A percentile compares a stretch with the other conserved stretches of the same genome.
Evolutionary conservation across 2,329 filamentous ascomycete species (phyloP).

Genomic region (Xylaria digitata): DNA sequence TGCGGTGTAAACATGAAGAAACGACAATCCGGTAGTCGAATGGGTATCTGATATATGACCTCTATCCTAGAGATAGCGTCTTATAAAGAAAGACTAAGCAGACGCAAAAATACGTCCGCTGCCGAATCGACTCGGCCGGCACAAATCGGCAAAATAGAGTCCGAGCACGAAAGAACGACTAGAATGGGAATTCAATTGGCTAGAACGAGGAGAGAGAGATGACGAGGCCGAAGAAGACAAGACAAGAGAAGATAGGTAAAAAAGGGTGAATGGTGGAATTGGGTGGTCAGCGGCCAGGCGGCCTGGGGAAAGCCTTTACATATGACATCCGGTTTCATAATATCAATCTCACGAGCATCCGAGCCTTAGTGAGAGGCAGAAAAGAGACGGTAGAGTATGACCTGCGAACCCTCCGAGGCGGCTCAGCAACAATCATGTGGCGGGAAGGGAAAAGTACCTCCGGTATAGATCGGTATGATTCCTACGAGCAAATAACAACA

Average conservation of each 20-base stretch:
- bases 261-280: conserved; percentile 9
- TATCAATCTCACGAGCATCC: conserved; percentile 19
- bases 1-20: conserved; percentile 9
- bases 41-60: conserved; percentile 9
- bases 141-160: conserved; percentile 19
- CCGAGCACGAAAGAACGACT: conserved; percentile 28
- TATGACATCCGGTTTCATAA: conserved; percentile 36
- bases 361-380: conserved; percentile 13
- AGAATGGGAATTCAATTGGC: conserved; percentile 29
- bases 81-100: conserved; percentile 14
- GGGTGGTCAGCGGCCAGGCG: conserved; percentile 25
- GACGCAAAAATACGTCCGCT: conserved; percentile 7
- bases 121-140: background rate
- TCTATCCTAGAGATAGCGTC: conserved; percentile 17
- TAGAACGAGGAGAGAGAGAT: conserved; percentile 21
- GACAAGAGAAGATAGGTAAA: background rate
- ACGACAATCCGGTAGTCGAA: conserved; percentile 16
- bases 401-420: background rate
- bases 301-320: conserved; percentile 25
- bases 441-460: background rate
- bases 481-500: conserved; percentile 9
- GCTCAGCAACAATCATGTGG: background rate
- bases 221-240: background rate
- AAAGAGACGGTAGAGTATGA: conserved; percentile 4
- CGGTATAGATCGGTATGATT: background rate